Base-by-base conservation (phyloP, 768 basidiomycete genomes). In the Termitomyces sp. region DNA sequence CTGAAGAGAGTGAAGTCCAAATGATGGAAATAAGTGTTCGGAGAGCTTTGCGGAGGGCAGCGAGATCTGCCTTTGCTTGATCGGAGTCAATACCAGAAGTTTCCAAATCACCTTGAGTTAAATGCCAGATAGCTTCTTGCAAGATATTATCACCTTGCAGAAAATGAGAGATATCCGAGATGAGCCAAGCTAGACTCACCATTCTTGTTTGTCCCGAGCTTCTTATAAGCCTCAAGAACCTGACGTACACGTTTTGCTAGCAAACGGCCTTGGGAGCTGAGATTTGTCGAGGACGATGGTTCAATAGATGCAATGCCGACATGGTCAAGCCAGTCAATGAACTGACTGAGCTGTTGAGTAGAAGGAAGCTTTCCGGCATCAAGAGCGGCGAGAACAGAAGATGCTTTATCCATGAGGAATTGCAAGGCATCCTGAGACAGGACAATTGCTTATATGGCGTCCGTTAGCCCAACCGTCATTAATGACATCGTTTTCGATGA, bases 361-460 rank as follows among this genome's bases (percentile, higher is more conserved):
- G 77, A 77, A 18, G 89, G 89, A 4, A 89, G 73, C 67, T 91
- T 91, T 22, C 87, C 87, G 18, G 87, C 87, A 61, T 84, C 79
- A 64, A 90, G 70, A 8, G 89, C 89, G 49, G 86, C 89, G 58
- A 86, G 67, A 27, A 89, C 65, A 39, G 85, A 84, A 18, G 85
- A 76, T 50, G 79, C 60, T 73, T 81, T 83, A 58, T 91, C 86
- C 87, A 90, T 89, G 57, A 58, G 16, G 24, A 37, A 27, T 15
- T 22, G n/a, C 16, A 18, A 22, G 6, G 22, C 33, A 56, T 47
- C 6, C 4, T 27, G 9, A 5, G 2, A 7, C 18, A 20, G 6
- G 27, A 27, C 6, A 9, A 20, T 27, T 24, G 20, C 1, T 54
- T 45, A 33, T 46, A 42, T 30, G 13, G 4, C 8, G 16, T 16